Evolutionary conservation across 305 asterid species (phyloP), one percentile per base, ranked within the genome.

Genomic region (Stenogyne calaminthoides): DNA sequence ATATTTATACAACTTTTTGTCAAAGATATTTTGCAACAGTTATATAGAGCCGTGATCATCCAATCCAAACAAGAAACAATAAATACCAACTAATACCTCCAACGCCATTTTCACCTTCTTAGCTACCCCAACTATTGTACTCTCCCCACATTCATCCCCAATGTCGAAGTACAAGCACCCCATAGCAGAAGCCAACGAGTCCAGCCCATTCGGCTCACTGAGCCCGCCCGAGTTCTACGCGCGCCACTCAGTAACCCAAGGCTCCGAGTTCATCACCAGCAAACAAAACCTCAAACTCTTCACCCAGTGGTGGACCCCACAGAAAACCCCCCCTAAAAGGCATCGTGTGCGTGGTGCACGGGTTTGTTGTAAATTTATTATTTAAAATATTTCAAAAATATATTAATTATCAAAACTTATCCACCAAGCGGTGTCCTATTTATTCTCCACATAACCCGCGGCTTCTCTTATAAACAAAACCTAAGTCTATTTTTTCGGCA

Each of bases 241-340:
- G 16, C 91, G 69, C 76, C 98, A 93, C 81, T 82, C 89, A 2
- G 89, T 93, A 2, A 55, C 64, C 19, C 97, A 91, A 81, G 82
- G 75, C 58, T 83, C 97, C 51, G 91, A 83, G 25, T 86, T 64
- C 90, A 78, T 88, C 80, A 91, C 95, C 70, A 87, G 83, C 83
- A 75, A 77, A 9, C 88, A 81, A 1, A 87, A 87, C 46, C 92
- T 93, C 75, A 91, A 87, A 77, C 96, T 87, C 64, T 93, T 93
- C 90, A 89, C 96, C 27, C 98, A 93, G 46, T 84, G 94, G 93
- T 93, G 98, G 98, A 55, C 71, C 74, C 98, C 98, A 0, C 87
- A 71, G 0, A 80, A 76, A 0, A 1, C 84, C 44, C 90, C 90
- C 93, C 1, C 20, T 74, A 57, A 80, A 61, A 4, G 97, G 92